Conservation (phyloP, 257 asterid genomes). For the Salvia splendens region DNA sequence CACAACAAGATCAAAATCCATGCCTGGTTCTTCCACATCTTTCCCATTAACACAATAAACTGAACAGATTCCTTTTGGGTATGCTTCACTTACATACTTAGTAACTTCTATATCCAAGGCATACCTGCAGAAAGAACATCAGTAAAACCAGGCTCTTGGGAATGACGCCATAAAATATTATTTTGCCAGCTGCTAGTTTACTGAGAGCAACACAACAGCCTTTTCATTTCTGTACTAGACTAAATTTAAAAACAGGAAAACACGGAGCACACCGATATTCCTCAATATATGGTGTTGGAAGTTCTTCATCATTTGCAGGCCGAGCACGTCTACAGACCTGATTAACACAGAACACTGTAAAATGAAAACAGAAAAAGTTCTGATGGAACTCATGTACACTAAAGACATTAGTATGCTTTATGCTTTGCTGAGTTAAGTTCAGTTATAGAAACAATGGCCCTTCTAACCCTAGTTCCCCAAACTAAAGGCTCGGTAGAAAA, state of each 20-base stretch:
- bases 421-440: neutral
- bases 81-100: constrained; percentile 85
- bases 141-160: constrained; percentile 1
- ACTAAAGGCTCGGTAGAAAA: neutral
- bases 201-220: constrained; percentile 4
- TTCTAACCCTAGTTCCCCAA: neutral
- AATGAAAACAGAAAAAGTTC: neutral
- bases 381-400: constrained; percentile 15
- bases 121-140: constrained; percentile 48
- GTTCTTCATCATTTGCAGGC: constrained; percentile 91
- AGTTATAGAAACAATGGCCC: neutral
- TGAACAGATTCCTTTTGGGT: constrained; percentile 85
- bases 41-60: constrained; percentile 81
- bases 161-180: neutral
- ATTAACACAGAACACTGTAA: constrained; percentile 31
- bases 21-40: constrained; percentile 85
- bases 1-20: constrained; percentile 84
- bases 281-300: constrained; percentile 82
- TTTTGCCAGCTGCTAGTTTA: constrained; percentile 12
- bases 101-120: constrained; percentile 80
- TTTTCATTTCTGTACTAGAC: constrained; percentile 22
- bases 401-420: neutral
- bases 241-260: constrained; percentile 20
- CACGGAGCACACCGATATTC: constrained; percentile 66
- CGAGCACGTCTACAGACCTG: constrained; percentile 72